Conservation (phyloP, 2,329 filamentous ascomycete genomes). For the Scedosporium boydii region DNA sequence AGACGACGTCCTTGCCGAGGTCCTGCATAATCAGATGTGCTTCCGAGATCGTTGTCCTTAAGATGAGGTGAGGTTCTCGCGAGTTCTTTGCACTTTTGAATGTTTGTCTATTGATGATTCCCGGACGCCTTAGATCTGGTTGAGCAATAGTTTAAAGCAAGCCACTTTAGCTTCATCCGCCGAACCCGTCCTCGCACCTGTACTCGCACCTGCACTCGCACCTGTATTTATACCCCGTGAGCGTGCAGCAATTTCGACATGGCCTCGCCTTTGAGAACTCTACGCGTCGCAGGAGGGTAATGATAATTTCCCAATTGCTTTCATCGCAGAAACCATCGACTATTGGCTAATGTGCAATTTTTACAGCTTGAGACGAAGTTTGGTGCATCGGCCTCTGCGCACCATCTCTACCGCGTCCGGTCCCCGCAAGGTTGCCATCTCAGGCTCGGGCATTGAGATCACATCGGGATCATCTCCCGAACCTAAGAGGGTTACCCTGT, state of each 20-base stretch:
- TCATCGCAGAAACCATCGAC: neutral
- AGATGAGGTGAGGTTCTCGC: no score
- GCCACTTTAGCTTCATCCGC: no score
- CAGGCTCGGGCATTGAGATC: constrained; percentile 1
- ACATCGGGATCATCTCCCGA: neutral
- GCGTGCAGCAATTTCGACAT: neutral
- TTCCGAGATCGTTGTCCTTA: no score
- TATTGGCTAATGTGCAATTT: neutral
- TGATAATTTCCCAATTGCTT: neutral
- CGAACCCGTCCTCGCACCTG: no score
- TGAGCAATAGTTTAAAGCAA: no score
- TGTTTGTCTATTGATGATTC: no score
- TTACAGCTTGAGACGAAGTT: neutral
- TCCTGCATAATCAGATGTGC: no score
- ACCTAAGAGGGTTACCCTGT: constrained; percentile 2
- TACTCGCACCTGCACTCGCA: no score
- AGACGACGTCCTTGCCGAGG: no score
- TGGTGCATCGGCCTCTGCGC: neutral
- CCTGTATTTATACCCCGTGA: no score
- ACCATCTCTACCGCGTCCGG: neutral
- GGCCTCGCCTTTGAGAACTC: neutral
- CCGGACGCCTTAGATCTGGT: no score
- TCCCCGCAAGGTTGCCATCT: neutral
- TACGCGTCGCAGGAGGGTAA: neutral
- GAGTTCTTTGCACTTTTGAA: no score